Base-by-base conservation (phyloP, 805 yeast genomes). In the Nakazawaea wyomingensis region DNA sequence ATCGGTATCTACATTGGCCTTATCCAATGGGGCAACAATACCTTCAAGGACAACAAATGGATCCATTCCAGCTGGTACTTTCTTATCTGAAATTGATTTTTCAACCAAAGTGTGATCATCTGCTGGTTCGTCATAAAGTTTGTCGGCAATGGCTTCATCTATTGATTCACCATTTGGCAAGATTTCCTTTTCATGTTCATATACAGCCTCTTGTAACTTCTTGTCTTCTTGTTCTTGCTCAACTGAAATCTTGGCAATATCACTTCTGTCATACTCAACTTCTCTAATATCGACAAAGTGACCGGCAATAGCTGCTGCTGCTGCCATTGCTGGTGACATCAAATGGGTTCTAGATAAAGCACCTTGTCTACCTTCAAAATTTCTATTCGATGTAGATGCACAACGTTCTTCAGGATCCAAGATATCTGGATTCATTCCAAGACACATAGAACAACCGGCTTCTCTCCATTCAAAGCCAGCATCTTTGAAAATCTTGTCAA, bases 281-380 rank as follows among this genome's bases (percentile, higher is more conserved):
- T 86, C 83, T 68, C 99, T 82, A 54, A 90, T 90, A 61, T 93
- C 99, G 36, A 85, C 76, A 56, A 93, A 82, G 58, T 82, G 88
- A 53, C 99, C 99, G 44, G 75, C 76, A 53, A 93, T 82, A 56
- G 90, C 96, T 16, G 99, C 98, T 17, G 98, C 97, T 26, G 99
- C 99, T 37, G 99, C 99, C 99, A 93, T 93, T 18, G 96, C 96
- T 31, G 99, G 99, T 11, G 96, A 87, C 96, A 91, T 88, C 61
- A 93, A 76, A 63, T 93, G 99, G 16, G 99, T 93, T 71, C 99
- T 80, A 14, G 96, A 88, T 48, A 69, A 70, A 41, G 96, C 96
- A 69, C 99, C 99, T 74, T 93, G 99, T 68, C 99, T 90, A 56
- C 99, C 99, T 66, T 91, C 97, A 61, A 93, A 93, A 71, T 93